phyloP scores from a whole-genome alignment of 108 stramenopile species.

The Poteriospumella lacustris region DNA sequence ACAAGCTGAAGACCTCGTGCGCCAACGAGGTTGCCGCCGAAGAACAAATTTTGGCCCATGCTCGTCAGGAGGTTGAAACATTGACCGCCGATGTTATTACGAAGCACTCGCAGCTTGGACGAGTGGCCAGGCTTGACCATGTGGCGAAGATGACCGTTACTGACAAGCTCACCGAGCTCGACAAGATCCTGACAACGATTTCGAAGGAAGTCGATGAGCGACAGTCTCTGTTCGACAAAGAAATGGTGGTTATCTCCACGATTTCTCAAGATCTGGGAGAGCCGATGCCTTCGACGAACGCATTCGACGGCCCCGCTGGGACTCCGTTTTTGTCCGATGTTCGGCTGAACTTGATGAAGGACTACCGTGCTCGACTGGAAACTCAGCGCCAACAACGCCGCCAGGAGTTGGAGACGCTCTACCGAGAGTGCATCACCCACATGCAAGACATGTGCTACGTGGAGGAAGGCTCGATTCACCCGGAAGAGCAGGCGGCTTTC shows the following conservation, averaged over 20 bases:
- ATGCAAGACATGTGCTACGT: neutral
- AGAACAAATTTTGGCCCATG: slow-evolving; percentile 22
- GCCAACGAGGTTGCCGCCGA: slow-evolving; percentile 4
- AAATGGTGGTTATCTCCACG: neutral
- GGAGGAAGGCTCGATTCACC: neutral
- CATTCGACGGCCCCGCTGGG: neutral
- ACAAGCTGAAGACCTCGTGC: slow-evolving; percentile 9
- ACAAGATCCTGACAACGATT: neutral
- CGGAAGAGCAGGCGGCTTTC: neutral
- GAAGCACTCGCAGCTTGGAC: neutral
- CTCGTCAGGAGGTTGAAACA: neutral
- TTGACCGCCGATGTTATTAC: neutral
- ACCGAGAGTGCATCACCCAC: neutral
- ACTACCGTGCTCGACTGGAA: neutral
- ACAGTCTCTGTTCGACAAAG: neutral
- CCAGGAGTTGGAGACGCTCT: neutral
- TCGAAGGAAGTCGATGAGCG: neutral
- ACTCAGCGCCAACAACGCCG: neutral
- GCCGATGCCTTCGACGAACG: neutral
- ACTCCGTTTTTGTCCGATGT: neutral
- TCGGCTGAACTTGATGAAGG: neutral
- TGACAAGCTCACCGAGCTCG: slow-evolving; percentile 17
- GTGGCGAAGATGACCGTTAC: neutral
- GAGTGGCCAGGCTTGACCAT: neutral
- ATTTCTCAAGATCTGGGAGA: neutral